Conservation (phyloP, 768 basidiomycete genomes). For the Mycena epipterygia region DNA sequence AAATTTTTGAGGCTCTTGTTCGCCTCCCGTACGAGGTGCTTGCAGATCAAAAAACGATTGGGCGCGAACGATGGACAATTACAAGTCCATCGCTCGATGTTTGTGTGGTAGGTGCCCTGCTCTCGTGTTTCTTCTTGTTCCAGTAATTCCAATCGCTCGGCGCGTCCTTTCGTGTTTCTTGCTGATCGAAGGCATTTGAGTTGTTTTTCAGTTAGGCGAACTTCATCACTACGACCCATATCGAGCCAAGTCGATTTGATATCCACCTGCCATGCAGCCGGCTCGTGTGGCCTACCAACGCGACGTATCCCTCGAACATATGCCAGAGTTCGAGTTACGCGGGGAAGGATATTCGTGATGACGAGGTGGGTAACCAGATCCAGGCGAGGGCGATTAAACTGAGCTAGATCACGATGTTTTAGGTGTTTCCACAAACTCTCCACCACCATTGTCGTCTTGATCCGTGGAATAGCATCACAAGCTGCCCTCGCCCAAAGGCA, state of each 20-base stretch:
- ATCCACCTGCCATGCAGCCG: conserved; percentile 38
- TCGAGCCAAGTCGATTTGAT: conserved; percentile 36
- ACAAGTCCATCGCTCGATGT: conserved; percentile 37
- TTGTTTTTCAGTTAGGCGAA: conserved; percentile 34
- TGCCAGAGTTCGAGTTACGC: conserved; percentile 27
- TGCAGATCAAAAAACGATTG: conserved; percentile 36
- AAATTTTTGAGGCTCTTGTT: conserved; percentile 19
- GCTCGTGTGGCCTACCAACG: conserved; percentile 30
- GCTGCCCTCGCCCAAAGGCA: background rate
- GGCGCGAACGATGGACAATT: background rate
- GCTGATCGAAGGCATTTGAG: conserved; percentile 25
- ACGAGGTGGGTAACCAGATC: conserved; percentile 37
- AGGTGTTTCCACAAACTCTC: conserved; percentile 41
- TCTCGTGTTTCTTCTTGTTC: conserved; percentile 27
- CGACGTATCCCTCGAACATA: conserved; percentile 33
- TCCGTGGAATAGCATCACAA: background rate
- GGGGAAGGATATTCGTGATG: conserved; percentile 22
- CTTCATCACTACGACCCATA: conserved; percentile 34
- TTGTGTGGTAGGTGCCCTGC: conserved; percentile 31
- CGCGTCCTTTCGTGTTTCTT: background rate
- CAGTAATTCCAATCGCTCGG: conserved; percentile 18
- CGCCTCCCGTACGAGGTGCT: conserved; percentile 36
- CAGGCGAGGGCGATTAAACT: conserved; percentile 38
- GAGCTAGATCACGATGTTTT: conserved; percentile 39
- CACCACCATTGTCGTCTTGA: conserved; percentile 43